Base-by-base conservation (phyloP, 176 grass and related monocot genomes). In the Oryza meyeriana region DNA sequence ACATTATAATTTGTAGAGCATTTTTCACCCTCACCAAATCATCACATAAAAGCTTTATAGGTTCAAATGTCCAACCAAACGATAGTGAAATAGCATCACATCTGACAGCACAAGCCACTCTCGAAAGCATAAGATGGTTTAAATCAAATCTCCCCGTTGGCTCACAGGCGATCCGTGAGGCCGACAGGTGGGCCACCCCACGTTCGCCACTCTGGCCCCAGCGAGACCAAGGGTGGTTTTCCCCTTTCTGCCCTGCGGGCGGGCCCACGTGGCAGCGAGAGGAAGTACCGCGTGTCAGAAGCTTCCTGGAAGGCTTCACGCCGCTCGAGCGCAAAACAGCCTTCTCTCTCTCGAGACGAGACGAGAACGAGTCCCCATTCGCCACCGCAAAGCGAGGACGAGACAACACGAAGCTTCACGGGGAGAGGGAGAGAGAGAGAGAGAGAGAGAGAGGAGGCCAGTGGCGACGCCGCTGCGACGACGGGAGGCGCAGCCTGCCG, bases 221-320 rank as follows among this genome's bases (percentile, higher is more conserved):
- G 18, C 33, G n/a, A n/a, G n/a, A n/a, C n/a, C n/a, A n/a, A 11
- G 44, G 13, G 13, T 22, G 18, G 48, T 22, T 55, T 26, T 45
- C 1, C 39, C 36, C 5, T 8, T 2, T 3, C 6, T 10, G 36
- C 55, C 20, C 18, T 5, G 4, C 39, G 2, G 6, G 1, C 10
- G 57, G 79, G 57, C 86, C 80, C 86, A 84, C 62, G 34, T 79
- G 86, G 75, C 75, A 88, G 86, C 34, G 42, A 16, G 35, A n/a
- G 16, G 20, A n/a, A 11, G 20, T 2, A 16, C 4, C 31, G 58
- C 33, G 39, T n/a, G 39, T n/a, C 55, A 47, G 81, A 79, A 89
- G 78, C 78, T 89, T 85, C 87, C 11, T 25, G 16, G 83, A 89
- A 85, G 83, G 83, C 58, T 85, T 85, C 87, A 36, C 64, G 35